These are phyloP conservation scores for Corchorus olitorius DNA, from an alignment of 345 rosid genomes.

Conservation along the genomic window DNA sequence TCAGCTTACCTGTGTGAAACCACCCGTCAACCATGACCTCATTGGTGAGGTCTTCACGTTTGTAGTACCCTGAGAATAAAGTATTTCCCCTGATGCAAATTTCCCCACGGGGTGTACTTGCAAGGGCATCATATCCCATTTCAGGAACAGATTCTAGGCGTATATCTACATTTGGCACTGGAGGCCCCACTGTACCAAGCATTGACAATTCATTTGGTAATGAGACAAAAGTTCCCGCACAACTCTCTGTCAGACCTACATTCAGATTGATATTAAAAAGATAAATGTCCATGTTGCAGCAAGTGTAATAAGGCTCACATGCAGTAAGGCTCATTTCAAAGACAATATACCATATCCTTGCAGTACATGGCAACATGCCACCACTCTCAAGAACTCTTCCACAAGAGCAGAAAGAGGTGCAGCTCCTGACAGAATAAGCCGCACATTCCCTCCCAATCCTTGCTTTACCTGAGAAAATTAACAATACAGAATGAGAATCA, in stretches of 20 bases:
- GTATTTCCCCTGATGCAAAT: constrained; percentile 77
- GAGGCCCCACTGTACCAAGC: constrained; percentile 97
- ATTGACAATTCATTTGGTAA: constrained; percentile 74
- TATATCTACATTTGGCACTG: constrained; percentile 91
- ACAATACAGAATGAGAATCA: constrained; percentile 11
- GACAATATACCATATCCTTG: constrained; percentile 91
- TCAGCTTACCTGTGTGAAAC: constrained; percentile 83
- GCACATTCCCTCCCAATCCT: constrained; percentile 90
- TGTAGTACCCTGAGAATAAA: constrained; percentile 85
- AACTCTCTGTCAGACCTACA: constrained; percentile 92
- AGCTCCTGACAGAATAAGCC: constrained; percentile 90
- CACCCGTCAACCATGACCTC: constrained; percentile 90
- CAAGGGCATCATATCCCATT: constrained; percentile 93
- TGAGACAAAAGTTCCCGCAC: constrained; percentile 91
- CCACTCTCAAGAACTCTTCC: constrained; percentile 90
- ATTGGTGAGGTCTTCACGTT: constrained; percentile 83
- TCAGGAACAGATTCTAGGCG: constrained; percentile 94
- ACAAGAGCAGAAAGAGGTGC: constrained; percentile 91
- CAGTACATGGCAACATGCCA: constrained; percentile 90
- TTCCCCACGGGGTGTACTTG: constrained; percentile 82
- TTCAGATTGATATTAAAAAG: constrained; percentile 10
- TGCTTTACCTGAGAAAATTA: constrained; percentile 66
- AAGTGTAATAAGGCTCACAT: constrained; percentile 7
- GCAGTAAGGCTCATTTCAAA: constrained; percentile 9
- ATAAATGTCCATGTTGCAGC: constrained; percentile 1